These are phyloP conservation scores for Colletotrichum viniferum DNA, from an alignment of 2,329 filamentous ascomycete species.

Conservation along the genomic window DNA sequence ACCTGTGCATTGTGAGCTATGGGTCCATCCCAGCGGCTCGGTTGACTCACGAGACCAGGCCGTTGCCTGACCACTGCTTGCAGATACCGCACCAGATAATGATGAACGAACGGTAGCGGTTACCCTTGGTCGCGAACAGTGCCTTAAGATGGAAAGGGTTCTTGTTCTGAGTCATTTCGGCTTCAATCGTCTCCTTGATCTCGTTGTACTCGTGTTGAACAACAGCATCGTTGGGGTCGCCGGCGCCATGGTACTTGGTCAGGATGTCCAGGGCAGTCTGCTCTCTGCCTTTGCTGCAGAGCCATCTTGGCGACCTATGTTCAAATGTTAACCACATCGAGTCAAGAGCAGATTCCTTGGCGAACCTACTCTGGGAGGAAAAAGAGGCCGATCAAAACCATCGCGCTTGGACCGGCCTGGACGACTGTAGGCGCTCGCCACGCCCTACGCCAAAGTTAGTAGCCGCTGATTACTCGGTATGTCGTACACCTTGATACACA, in stretches of 20 bases:
- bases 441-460: conserved; percentile 10
- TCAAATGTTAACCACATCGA: background rate
- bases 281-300: conserved; percentile 16
- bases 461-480: background rate
- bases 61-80: conserved; percentile 37
- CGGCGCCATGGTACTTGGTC: conserved; percentile 64
- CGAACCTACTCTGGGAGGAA: conserved; percentile 14
- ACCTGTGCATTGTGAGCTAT: background rate
- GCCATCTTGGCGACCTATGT: conserved; percentile 12
- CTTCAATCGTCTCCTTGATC: conserved; percentile 36
- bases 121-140: conserved; percentile 33
- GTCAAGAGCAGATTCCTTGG: background rate
- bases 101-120: conserved; percentile 39
- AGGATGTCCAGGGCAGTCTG: conserved; percentile 57
- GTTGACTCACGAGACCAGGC: background rate
- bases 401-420: conserved; percentile 8
- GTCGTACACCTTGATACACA: background rate
- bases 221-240: conserved; percentile 53
- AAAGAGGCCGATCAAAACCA: conserved; percentile 12
- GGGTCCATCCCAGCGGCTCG: background rate
- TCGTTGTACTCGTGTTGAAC: conserved; percentile 59
- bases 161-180: conserved; percentile 39
- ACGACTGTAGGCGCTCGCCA: conserved; percentile 12
- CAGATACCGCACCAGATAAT: conserved; percentile 48
- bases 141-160: conserved; percentile 24